These are phyloP conservation scores for Penicillium macrosclerotiorum DNA, from an alignment of 495 filamentous ascomycete species.

Conservation along the genomic window DNA sequence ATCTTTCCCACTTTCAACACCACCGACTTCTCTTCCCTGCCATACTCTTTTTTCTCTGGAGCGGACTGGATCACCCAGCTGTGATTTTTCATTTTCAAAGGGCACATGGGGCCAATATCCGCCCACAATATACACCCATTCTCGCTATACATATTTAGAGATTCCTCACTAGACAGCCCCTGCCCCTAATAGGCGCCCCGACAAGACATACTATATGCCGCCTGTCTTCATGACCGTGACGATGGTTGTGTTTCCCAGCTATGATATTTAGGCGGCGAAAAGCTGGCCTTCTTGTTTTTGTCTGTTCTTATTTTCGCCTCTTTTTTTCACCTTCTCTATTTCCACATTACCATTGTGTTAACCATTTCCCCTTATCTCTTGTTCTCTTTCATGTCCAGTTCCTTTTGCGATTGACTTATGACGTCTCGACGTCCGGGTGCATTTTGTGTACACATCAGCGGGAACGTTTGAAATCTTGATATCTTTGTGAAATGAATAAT, in stretches of 20 bases:
- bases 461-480: not conserved
- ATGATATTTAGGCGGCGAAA: slow-evolving; percentile 4
- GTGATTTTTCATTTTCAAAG: slow-evolving; percentile 1
- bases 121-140: slow-evolving; percentile 10
- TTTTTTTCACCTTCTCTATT: slow-evolving; percentile 1
- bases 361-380: not conserved
- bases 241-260: slow-evolving; percentile 22
- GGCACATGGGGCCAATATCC: slow-evolving; percentile 13
- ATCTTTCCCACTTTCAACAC: not conserved
- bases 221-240: slow-evolving; percentile 25
- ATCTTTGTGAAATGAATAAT: no score
- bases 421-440: not conserved
- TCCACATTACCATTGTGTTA: slow-evolving; percentile 2
- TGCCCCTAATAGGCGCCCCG: slow-evolving; percentile 20
- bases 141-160: slow-evolving; percentile 27
- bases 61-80: not conserved
- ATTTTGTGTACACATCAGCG: slow-evolving; percentile 21
- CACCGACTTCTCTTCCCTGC: not conserved
- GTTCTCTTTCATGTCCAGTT: not conserved
- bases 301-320: not conserved
- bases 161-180: slow-evolving; percentile 18
- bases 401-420: slow-evolving; percentile 1
- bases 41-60: not conserved
- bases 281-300: slow-evolving; percentile 12
- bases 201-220: slow-evolving; percentile 4